phyloP scores from a whole-genome alignment of 2,329 filamentous ascomycete species.

The Diaporthe destruens region DNA sequence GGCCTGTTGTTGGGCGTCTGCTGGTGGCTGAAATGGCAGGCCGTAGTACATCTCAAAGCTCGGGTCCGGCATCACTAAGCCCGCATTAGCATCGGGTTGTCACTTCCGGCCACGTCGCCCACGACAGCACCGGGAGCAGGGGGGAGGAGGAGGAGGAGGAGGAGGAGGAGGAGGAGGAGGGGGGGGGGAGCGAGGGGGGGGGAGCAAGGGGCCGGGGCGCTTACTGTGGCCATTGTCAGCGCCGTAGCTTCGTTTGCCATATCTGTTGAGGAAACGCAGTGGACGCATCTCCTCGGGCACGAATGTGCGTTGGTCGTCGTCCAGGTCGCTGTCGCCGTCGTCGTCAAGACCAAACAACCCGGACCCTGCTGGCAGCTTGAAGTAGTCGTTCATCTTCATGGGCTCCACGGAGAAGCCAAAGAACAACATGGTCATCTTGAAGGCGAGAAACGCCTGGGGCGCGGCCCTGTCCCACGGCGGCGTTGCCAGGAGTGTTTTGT shows the following conservation, averaged over 20 bases:
- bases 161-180: neutral
- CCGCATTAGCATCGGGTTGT: neutral
- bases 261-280: conserved; percentile 42
- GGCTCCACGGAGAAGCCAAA: conserved; percentile 62
- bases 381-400: conserved; percentile 47
- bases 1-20: neutral
- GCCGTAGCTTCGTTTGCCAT: conserved; percentile 39
- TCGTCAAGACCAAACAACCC: conserved; percentile 26
- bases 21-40: conserved; percentile 28
- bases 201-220: neutral
- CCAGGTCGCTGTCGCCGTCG: conserved; percentile 41
- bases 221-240: conserved; percentile 36
- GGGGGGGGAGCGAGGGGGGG: no score
- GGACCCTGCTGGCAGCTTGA: neutral
- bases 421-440: conserved; percentile 61
- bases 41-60: conserved; percentile 38
- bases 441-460: conserved; percentile 45
- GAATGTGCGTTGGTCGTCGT: conserved; percentile 45
- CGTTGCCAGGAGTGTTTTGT: neutral
- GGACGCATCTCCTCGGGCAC: conserved; percentile 39
- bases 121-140: neutral
- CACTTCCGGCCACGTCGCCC: neutral
- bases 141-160: no score
- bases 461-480: conserved; percentile 10
- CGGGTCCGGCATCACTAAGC: conserved; percentile 37